Evolutionary conservation across 2,329 filamentous ascomycete species (phyloP), one percentile per base, ranked within the genome.

Genomic region (Xylariaceae sp.): DNA sequence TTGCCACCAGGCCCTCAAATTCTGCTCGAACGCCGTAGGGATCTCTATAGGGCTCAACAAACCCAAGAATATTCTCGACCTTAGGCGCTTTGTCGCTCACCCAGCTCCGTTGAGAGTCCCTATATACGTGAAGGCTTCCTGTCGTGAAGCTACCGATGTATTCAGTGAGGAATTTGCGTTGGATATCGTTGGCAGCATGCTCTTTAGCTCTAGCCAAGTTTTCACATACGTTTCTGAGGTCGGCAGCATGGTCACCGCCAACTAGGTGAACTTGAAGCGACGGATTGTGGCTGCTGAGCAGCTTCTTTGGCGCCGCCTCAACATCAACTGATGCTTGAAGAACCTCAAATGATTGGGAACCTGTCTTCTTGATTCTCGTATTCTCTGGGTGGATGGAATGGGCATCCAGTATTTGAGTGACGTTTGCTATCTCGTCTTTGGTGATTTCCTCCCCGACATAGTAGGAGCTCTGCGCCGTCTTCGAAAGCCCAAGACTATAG

Each of bases 31-130:
- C 71, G 14, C 79, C 78, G 44, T 74, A 67, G 2, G 80, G 80
- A 58, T 84, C 80, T 47, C 79, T 70, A 54, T 84, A 84, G 2
- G 78, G 79, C 57, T 83, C 79, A 6, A 83, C 71, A 53, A 84
- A 83, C 0, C 80, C 80, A 46, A 83, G 65, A 39, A 82, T 77
- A 16, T 71, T 76, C 56, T 83, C 80, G 6, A 83, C 67, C 38
- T 63, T 67, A 2, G 80, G 77, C 23, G 68, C 70, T 48, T 74
- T 75, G 55, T 84, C 79, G 45, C 69, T 70, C n/a, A 82, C 73
- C 80, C 79, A 83, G 23, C 67, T 64, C 37, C 73, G 66, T 54
- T 77, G 77, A 20, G 75, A 75, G 42, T 79, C 70, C 40, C 75
- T 77, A 61, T 76, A 80, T 1, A 68, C 63, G 48, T 79, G 70